A percentile compares a stretch with the other conserved stretches of the same genome.
Conservation (phyloP, 345 rosid genomes). For the Gossypium bickii region DNA sequence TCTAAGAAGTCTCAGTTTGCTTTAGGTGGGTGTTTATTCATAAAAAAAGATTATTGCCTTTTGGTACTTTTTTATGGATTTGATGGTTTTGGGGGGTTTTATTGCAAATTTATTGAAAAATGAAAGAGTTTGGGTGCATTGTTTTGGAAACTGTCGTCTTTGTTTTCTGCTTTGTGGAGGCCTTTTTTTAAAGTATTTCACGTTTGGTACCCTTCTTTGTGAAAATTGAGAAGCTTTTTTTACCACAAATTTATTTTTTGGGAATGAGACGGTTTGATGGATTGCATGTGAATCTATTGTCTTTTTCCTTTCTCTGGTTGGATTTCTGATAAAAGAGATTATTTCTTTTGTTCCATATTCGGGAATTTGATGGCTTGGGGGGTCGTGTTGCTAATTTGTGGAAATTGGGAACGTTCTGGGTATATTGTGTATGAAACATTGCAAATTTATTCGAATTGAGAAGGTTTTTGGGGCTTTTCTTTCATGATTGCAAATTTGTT, state of each 20-base stretch:
- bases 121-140: neutral
- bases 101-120: neutral
- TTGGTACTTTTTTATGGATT: neutral
- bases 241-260: neutral
- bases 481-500: neutral
- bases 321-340: neutral
- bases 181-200: neutral
- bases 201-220: neutral
- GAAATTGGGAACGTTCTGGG: no score
- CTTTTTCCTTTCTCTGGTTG: no score
- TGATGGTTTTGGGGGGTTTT: neutral
- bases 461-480: neutral
- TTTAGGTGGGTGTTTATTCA: constrained; percentile 30
- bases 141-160: neutral
- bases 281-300: neutral
- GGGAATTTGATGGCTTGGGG: neutral
- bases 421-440: no score
- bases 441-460: neutral
- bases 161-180: neutral
- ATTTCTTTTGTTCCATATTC: neutral
- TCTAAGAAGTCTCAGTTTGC: constrained; percentile 34
- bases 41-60: neutral
- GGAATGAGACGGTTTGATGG: neutral
- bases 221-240: neutral
- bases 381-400: neutral